Conservation (phyloP, 2,329 filamentous ascomycete species). For the Xylariaceae sp. region DNA sequence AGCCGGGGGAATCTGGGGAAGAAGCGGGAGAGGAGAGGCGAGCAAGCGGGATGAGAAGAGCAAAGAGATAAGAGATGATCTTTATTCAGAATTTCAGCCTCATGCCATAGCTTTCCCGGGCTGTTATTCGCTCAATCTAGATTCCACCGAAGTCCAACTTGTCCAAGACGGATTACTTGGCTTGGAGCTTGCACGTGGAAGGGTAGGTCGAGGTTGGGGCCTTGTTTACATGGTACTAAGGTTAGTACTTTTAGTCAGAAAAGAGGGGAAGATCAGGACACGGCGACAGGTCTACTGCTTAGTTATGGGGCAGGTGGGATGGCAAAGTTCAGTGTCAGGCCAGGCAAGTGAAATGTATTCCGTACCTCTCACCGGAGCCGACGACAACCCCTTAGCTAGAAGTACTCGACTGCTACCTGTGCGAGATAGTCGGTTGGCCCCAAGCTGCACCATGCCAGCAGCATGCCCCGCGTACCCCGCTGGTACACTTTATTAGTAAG, state of each 20-base stretch:
- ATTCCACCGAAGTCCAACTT: not conserved
- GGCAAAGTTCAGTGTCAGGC: too few relatives aligned
- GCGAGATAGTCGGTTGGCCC: too few relatives aligned
- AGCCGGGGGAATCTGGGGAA: not conserved
- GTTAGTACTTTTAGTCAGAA: not conserved
- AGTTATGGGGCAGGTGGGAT: too few relatives aligned
- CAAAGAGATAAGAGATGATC: not conserved
- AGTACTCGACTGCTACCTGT: too few relatives aligned
- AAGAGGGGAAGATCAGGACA: constrained; percentile 14
- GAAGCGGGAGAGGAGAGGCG: not conserved
- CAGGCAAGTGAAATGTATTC: too few relatives aligned
- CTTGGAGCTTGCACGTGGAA: constrained; percentile 10
- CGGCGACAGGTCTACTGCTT: not conserved
- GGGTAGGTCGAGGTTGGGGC: not conserved
- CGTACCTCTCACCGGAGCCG: too few relatives aligned
- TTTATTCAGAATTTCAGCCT: not conserved
- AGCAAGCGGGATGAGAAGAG: not conserved
- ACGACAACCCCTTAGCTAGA: too few relatives aligned
- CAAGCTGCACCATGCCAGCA: too few relatives aligned
- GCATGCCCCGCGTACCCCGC: too few relatives aligned
- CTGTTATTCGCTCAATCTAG: not conserved
- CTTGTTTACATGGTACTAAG: not conserved
- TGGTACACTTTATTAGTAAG: too few relatives aligned
- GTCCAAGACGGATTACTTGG: not conserved
- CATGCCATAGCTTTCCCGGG: not conserved